Evolutionary conservation across 2,329 filamentous ascomycete genomes (phyloP), one percentile per base, ranked within the genome.

Genomic region (Fusarium sp.): DNA sequence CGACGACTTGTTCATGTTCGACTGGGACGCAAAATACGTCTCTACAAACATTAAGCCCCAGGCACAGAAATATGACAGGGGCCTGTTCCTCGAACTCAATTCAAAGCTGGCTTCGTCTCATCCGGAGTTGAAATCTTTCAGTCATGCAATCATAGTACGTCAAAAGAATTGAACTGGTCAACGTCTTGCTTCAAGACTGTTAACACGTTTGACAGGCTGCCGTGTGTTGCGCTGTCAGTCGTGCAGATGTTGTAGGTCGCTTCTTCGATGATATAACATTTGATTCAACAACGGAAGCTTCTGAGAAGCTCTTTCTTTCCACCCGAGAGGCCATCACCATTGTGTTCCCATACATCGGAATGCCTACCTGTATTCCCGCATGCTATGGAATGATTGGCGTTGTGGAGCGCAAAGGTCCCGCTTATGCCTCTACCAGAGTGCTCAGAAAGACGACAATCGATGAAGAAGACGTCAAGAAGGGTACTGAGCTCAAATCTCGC

Each of bases 301-400:
- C 70, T 2, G 50, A 72, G 53, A 61, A 53, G 18, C 25, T 49
- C 1, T 72, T 72, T 40, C 67, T 72, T 10, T 61, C 56, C 35
- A 30, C 53, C 2, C 52, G 70, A 56, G 70, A 72, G n/a, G 70
- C 67, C 9, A 72, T 72, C 19, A 72, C 70, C 2, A 72, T 72
- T 8, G 43, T 72, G 2, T 71, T 71, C 10, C 70, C 67, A 40
- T 72, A 72, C 21, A 8, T 72, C 1, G 70, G 70, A 28, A 68
- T 72, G 67, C 70, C 70, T n/a, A 72, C 67, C 3, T 71, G 67
- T 4, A 71, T 72, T 43, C 70, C 70, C 10, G 70, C 70, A n/a
- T 72, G 70, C 30, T 72, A 72, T 33, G 67, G 70, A 35, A 72
- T 72, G 70, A 65, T 72, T 72, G 70, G 70, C 28, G 70, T 72